Base-by-base conservation (phyloP, 1,139 yeast species). In the Yamadazyma diddensiae region DNA sequence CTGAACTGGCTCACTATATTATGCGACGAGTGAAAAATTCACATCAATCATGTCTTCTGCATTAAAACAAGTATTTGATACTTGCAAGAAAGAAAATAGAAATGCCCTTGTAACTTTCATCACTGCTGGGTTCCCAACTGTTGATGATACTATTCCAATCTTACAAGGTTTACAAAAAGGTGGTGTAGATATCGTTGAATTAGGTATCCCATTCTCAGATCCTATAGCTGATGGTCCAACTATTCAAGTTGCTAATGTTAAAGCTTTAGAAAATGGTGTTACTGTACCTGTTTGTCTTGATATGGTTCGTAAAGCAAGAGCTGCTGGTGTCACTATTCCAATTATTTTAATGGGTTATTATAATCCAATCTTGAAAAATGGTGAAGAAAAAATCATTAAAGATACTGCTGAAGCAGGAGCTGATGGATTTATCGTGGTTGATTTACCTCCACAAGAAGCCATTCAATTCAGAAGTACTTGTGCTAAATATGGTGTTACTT, bases 161-260 rank as follows among this genome's bases (percentile, higher is more conserved):
- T 59, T 94, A 57, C 75, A 81, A 54, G 92, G 94, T 19, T 77
- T 92, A 65, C 97, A 92, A 65, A 84, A 77, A 28, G 97, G 95
- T 43, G 99, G 99, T 40, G 94, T 86, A 15, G 98, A 92, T 55
- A 75, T 92, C 42, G 86, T 92, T 46, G 99, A 92, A 64, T 66
- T 92, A 31, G 98, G 99, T 41, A 67, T 94, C 53, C 99, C 99
- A 26, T 92, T 92, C 58, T 82, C 96, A n/a, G 99, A 92, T 56
- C 98, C 99, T 26, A 87, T 92, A 52, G 99, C 97, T 26, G 99
- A 92, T 58, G 99, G 99, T 29, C 95, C 97, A 24, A 87, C 95
- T 11, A 92, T 92, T 49, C 98, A 92, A 62, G 78, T 69, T 23
- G 87, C 97, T 24, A 90, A 90, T 61, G 76, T 76, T 21, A 68